phyloP scores from a whole-genome alignment of 1,284 basidiomycete species.

The Malassezia furfur region DNA sequence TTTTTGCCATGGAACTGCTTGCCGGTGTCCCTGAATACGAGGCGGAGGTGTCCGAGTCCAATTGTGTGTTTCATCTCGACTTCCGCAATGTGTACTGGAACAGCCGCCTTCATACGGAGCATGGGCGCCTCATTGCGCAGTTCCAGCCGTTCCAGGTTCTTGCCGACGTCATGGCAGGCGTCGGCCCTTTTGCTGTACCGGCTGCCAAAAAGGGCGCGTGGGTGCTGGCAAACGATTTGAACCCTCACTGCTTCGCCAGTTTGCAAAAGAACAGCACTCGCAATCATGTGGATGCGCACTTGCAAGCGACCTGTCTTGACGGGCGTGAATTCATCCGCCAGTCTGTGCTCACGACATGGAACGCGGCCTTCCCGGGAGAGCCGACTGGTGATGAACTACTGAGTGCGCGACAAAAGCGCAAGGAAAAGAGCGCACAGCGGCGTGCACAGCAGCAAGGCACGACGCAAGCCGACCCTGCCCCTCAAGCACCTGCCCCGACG shows the following conservation, averaged over 20 bases:
- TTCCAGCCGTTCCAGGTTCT: slow-evolving; percentile 61
- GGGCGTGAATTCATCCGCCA: slow-evolving; percentile 30
- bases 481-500: not conserved
- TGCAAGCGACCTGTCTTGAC: slow-evolving; percentile 26
- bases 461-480: not conserved
- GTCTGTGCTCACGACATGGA: slow-evolving; percentile 23
- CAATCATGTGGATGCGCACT: slow-evolving; percentile 32
- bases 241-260: slow-evolving; percentile 74
- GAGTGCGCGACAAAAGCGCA: slow-evolving; percentile 15
- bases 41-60: slow-evolving; percentile 55
- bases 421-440: slow-evolving; percentile 14
- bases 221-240: slow-evolving; percentile 87
- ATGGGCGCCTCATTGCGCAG: slow-evolving; percentile 68
- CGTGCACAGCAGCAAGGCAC: slow-evolving; percentile 3
- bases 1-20: slow-evolving; percentile 93
- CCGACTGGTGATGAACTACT: not conserved
- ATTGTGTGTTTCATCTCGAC: slow-evolving; percentile 83
- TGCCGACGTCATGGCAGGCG: slow-evolving; percentile 91
- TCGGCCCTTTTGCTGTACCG: slow-evolving; percentile 91
- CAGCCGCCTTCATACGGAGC: slow-evolving; percentile 82
- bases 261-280: slow-evolving; percentile 49
- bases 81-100: slow-evolving; percentile 98
- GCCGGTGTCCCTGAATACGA: slow-evolving; percentile 78
- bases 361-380: slow-evolving; percentile 21
- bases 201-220: slow-evolving; percentile 68